Conservation (phyloP, 2,329 filamentous ascomycete genomes). For the Chaetoscypha palmicola region DNA sequence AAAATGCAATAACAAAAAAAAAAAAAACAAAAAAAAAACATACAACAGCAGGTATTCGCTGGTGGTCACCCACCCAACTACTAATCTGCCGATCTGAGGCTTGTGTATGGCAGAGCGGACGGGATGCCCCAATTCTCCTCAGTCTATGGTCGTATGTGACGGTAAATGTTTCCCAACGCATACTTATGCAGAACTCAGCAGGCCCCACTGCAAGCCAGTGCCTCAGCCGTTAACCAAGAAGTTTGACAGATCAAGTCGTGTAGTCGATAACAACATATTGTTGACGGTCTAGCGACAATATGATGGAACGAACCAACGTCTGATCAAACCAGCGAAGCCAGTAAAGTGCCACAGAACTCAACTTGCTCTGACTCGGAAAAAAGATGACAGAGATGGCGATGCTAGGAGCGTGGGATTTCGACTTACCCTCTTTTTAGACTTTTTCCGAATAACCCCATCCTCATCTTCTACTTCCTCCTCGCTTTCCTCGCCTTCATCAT, state of each 20-base stretch:
- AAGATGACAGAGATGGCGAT: too few species aligned
- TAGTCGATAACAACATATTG: neutral
- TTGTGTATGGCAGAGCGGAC: conserved; percentile 3
- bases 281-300: too few species aligned
- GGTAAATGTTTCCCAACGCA: neutral
- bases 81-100: conserved; percentile 3
- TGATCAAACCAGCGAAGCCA: too few species aligned
- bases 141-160: conserved; percentile 2
- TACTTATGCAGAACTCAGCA: neutral
- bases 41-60: conserved; percentile 3
- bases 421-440: conserved; percentile 67
- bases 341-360: too few species aligned
- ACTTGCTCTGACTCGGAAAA: too few species aligned
- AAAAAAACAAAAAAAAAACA: neutral
- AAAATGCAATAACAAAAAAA: neutral
- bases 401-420: too few species aligned
- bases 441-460: conserved; percentile 46
- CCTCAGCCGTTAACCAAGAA: neutral
- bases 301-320: too few species aligned
- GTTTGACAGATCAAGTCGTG: neutral
- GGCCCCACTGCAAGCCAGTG: neutral
- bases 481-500: conserved; percentile 60
- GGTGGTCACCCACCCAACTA: conserved; percentile 3
- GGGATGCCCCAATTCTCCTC: conserved; percentile 3
- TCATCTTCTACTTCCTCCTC: conserved; percentile 54